A percentile compares a stretch with the other conserved stretches of the same genome.
phyloP scores from a whole-genome alignment of 2,329 filamentous ascomycete species.

The Penicillium sp. region DNA sequence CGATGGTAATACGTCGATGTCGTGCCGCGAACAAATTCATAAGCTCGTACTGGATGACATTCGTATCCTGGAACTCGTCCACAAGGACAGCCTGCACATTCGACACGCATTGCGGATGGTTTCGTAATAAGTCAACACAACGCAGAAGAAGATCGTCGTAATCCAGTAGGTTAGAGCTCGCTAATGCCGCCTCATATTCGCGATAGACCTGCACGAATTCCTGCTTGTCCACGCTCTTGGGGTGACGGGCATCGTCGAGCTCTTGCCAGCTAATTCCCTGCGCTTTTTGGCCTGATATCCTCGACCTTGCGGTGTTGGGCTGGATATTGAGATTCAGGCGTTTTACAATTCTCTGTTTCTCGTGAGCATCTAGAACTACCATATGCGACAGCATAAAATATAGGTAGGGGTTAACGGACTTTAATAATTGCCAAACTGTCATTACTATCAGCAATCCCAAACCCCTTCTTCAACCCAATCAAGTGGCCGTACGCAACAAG shows the following conservation, averaged over 20 bases:
- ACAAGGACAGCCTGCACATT: slow-evolving; percentile 91
- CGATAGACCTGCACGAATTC: slow-evolving; percentile 66
- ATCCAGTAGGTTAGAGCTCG: slow-evolving; percentile 76
- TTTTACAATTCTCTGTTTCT: slow-evolving; percentile 65
- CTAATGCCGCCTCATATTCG: slow-evolving; percentile 74
- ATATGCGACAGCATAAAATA: neutral
- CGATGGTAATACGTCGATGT: slow-evolving; percentile 77
- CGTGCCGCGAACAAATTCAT: slow-evolving; percentile 81
- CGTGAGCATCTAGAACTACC: slow-evolving; percentile 3
- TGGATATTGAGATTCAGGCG: slow-evolving; percentile 66
- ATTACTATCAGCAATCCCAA: slow-evolving; percentile 82
- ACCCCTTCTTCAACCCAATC: slow-evolving; percentile 77
- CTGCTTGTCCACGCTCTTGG: slow-evolving; percentile 47
- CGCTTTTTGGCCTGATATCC: slow-evolving; percentile 66
- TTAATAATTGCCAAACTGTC: slow-evolving; percentile 77
- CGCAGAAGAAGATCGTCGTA: slow-evolving; percentile 88
- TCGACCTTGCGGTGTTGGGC: slow-evolving; percentile 63
- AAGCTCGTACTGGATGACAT: slow-evolving; percentile 88
- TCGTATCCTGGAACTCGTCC: slow-evolving; percentile 97
- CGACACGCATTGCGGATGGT: slow-evolving; percentile 73
- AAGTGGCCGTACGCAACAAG: slow-evolving; percentile 76
- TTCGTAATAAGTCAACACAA: slow-evolving; percentile 72
- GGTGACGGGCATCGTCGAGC: slow-evolving; percentile 35
- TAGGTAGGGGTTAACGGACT: slow-evolving; percentile 20
- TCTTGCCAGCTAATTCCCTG: slow-evolving; percentile 48